phyloP scores from a whole-genome alignment of 1,139 yeast species.

The Wickerhamomyces sp. region DNA sequence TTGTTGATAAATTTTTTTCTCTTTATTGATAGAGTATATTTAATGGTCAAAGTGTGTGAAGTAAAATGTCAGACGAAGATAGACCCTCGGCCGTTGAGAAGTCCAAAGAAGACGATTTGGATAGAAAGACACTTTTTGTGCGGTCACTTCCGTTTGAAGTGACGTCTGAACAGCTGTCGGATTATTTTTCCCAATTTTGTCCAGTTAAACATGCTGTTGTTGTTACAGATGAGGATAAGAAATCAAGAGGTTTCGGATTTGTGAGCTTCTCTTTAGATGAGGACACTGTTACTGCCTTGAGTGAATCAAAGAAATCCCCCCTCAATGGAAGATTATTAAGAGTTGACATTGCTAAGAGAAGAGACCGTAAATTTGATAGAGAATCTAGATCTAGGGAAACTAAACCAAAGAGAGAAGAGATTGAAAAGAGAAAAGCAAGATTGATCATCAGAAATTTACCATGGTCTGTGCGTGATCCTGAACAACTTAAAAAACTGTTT shows the following conservation, averaged over 20 bases:
- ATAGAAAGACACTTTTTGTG: conserved; percentile 70
- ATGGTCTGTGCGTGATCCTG: conserved; percentile 87
- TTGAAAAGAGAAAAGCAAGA: conserved; percentile 70
- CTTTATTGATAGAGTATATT: neutral
- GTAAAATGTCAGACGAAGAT: conserved; percentile 4
- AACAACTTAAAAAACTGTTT: conserved; percentile 64
- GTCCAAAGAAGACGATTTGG: conserved; percentile 24
- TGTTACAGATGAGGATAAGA: conserved; percentile 70
- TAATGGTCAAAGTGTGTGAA: neutral
- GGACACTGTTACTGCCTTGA: conserved; percentile 76
- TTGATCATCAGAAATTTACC: conserved; percentile 89
- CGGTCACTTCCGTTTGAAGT: conserved; percentile 79
- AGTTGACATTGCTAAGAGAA: conserved; percentile 86
- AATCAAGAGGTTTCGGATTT: conserved; percentile 91
- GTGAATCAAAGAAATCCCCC: conserved; percentile 59
- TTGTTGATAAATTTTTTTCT: neutral
- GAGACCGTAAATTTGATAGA: conserved; percentile 58
- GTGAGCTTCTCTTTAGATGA: conserved; percentile 85
- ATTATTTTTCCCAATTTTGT: conserved; percentile 83
- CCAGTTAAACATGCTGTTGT: conserved; percentile 96
- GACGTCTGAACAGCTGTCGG: conserved; percentile 74
- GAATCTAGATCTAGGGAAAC: conserved; percentile 20
- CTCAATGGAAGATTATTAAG: conserved; percentile 64
- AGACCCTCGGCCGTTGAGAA: neutral
- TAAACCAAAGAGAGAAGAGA: conserved; percentile 23